phyloP scores from a whole-genome alignment of 164 flowering plant species.

The Litsea cubeba region DNA sequence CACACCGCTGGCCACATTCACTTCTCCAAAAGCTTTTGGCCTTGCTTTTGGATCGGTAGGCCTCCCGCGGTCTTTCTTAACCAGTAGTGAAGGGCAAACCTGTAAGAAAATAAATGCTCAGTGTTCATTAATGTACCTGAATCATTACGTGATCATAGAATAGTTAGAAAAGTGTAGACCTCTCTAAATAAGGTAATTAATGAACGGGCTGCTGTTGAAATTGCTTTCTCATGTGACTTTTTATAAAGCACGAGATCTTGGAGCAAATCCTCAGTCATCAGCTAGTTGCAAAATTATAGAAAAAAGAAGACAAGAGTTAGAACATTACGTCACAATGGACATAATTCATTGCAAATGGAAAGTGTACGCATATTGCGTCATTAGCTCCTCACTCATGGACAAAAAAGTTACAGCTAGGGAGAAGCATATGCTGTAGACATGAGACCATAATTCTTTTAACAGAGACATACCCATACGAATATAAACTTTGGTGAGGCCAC shows the following conservation, averaged over 20 bases:
- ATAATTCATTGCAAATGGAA: background rate
- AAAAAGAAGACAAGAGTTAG: background rate
- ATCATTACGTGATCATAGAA: background rate
- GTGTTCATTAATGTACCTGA: background rate
- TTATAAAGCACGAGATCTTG: constrained; percentile 92
- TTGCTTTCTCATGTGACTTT: constrained; percentile 87
- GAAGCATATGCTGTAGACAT: too few relatives aligned
- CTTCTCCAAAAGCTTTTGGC: constrained; percentile 91
- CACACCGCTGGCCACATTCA: constrained; percentile 48
- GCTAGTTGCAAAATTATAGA: constrained; percentile 29
- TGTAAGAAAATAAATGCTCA: constrained; percentile 24
- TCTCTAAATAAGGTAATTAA: constrained; percentile 78
- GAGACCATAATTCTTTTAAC: too few relatives aligned
- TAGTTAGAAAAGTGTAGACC: constrained; percentile 30
- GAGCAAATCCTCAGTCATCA: constrained; percentile 91
- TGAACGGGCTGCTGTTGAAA: constrained; percentile 82
- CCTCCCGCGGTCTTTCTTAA: constrained; percentile 91
- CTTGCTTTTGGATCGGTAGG: constrained; percentile 72
- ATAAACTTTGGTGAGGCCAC: too few relatives aligned
- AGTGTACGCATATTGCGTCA: background rate
- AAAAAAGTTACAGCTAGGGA: background rate
- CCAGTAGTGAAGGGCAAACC: constrained; percentile 79
- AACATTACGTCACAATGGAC: background rate
- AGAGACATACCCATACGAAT: too few relatives aligned
- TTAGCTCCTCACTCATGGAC: background rate